Percentiles rank a stretch among this genome's conserved stretches.
Evolutionary conservation across 805 yeast genomes (phyloP).

Genomic region (Myxozyma melibiosi): DNA sequence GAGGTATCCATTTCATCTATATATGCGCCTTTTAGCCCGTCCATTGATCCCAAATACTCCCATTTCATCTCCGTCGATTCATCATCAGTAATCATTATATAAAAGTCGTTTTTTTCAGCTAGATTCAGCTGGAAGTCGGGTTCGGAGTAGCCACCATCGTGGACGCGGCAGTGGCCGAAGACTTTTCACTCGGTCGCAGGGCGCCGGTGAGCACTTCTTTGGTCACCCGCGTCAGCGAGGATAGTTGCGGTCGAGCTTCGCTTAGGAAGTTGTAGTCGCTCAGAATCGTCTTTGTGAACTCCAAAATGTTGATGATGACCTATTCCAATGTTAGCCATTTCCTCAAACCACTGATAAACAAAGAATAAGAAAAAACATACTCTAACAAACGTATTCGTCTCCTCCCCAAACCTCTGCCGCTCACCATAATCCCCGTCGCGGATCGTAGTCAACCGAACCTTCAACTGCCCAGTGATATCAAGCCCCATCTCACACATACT

Average conservation of each 20-base stretch:
- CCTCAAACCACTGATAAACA: neutral
- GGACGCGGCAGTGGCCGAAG: neutral
- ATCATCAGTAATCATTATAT: neutral
- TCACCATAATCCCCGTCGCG: constrained; percentile 52
- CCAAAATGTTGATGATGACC: constrained; percentile 53
- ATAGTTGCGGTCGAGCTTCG: constrained; percentile 77
- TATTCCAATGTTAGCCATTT: neutral
- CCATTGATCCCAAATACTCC: too few species aligned
- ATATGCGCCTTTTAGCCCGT: too few species aligned
- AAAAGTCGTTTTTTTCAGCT: too few species aligned
- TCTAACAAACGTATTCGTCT: constrained; percentile 76
- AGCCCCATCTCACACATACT: constrained; percentile 75
- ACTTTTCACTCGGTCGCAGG: constrained; percentile 1
- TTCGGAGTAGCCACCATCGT: too few species aligned
- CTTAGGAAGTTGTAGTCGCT: constrained; percentile 76
- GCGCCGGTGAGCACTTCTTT: constrained; percentile 62
- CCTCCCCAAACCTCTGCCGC: constrained; percentile 77
- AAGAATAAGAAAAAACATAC: constrained; percentile 60
- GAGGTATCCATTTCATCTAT: too few species aligned
- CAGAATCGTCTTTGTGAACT: constrained; percentile 80
- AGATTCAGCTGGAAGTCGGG: too few species aligned
- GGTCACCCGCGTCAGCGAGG: constrained; percentile 80
- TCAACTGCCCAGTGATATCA: constrained; percentile 74
- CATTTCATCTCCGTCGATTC: too few species aligned
- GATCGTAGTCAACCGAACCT: constrained; percentile 55